Conservation (phyloP, 257 asterid species). For the Penstemon barbatus region DNA sequence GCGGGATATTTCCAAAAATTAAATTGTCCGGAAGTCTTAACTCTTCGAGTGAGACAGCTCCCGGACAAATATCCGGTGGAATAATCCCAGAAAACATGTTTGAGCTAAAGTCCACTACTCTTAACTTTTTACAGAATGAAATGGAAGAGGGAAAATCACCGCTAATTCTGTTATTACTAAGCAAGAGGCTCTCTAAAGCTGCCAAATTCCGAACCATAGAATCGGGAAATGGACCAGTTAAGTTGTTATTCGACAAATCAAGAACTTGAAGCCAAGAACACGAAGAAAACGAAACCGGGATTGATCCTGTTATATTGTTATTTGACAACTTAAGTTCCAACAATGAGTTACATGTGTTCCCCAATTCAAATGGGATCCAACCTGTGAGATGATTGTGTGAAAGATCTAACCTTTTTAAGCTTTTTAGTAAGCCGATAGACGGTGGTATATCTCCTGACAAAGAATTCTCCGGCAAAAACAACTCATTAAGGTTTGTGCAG, state of each 20-base stretch:
- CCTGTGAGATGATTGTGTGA: conserved; percentile 76
- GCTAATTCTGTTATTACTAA: conserved; percentile 58
- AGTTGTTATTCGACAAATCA: conserved; percentile 70
- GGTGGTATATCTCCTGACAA: conserved; percentile 66
- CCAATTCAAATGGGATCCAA: conserved; percentile 83
- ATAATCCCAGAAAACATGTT: conserved; percentile 62
- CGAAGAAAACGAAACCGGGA: conserved; percentile 65
- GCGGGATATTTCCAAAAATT: conserved; percentile 66
- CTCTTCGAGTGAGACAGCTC: conserved; percentile 72
- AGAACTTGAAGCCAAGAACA: conserved; percentile 63
- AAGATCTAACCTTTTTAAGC: conserved; percentile 68
- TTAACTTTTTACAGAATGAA: conserved; percentile 67
- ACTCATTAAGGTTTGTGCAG: conserved; percentile 61
- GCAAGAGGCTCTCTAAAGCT: conserved; percentile 61
- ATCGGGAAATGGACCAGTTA: conserved; percentile 80
- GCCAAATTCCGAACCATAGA: conserved; percentile 49
- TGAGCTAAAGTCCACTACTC: conserved; percentile 74
- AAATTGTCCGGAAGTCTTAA: conserved; percentile 75
- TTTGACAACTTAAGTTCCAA: conserved; percentile 68
- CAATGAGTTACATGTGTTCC: conserved; percentile 57
- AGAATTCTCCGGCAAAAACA: conserved; percentile 52
- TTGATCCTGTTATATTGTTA: conserved; percentile 79
- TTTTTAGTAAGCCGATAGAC: conserved; percentile 57
- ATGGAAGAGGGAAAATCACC: conserved; percentile 77
- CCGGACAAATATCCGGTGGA: conserved; percentile 76